Evolutionary conservation across 2,329 filamentous ascomycete genomes (phyloP).

Genomic region (Periconia digitata): DNA sequence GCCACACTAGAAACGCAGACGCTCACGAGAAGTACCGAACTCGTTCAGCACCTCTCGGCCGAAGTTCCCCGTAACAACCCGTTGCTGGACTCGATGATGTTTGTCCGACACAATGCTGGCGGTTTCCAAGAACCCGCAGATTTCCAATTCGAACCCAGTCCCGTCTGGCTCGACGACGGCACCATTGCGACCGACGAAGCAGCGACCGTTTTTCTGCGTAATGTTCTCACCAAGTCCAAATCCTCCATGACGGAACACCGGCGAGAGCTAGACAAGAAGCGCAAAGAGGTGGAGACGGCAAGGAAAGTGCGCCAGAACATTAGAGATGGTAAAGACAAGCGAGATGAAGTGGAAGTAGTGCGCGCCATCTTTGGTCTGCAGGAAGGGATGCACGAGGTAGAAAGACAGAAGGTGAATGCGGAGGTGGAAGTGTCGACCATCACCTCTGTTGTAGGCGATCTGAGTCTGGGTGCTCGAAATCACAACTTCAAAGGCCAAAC

Average conservation of each 20-base stretch:
- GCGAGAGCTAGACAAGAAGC: slow-evolving; percentile 81
- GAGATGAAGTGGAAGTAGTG: slow-evolving; percentile 85
- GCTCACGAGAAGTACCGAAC: slow-evolving; percentile 70
- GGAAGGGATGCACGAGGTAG: slow-evolving; percentile 80
- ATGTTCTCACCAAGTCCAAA: slow-evolving; percentile 90
- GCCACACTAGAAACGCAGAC: slow-evolving; percentile 79
- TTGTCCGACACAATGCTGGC: slow-evolving; percentile 85
- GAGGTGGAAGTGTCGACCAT: slow-evolving; percentile 95
- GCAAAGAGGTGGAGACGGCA: slow-evolving; percentile 77
- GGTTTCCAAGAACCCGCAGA: slow-evolving; percentile 82
- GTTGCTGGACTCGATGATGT: slow-evolving; percentile 95
- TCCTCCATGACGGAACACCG: slow-evolving; percentile 76
- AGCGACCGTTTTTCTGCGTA: slow-evolving; percentile 87
- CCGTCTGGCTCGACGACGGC: slow-evolving; percentile 94
- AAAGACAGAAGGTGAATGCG: slow-evolving; percentile 80
- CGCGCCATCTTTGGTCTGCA: slow-evolving; percentile 80
- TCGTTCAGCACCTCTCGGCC: slow-evolving; percentile 70
- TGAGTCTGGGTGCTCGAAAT: slow-evolving; percentile 88
- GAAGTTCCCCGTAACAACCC: slow-evolving; percentile 90
- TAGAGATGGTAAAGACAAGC: slow-evolving; percentile 80
- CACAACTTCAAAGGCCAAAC: slow-evolving; percentile 99
- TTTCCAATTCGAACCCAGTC: slow-evolving; percentile 88
- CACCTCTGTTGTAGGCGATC: slow-evolving; percentile 84
- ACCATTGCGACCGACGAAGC: slow-evolving; percentile 82
- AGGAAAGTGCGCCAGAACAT: slow-evolving; percentile 75